phyloP scores from a whole-genome alignment of 2,329 filamentous ascomycete species.

The Aspergillus piperis region DNA sequence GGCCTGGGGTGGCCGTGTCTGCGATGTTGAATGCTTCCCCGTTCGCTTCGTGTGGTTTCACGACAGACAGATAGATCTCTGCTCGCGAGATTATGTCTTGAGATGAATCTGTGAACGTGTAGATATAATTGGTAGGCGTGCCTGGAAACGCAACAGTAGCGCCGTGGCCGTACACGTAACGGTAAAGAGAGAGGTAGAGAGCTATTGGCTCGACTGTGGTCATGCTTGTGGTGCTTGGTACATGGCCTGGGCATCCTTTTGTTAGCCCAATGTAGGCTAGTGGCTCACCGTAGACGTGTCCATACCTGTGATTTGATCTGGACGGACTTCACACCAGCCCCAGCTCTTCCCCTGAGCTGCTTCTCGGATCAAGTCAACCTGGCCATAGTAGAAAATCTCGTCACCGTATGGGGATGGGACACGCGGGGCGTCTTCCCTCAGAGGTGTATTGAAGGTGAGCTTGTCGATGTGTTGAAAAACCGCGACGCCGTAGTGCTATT shows the following conservation, averaged over 20 bases:
- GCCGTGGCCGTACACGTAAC: slow-evolving; percentile 39
- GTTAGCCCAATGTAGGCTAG: background rate
- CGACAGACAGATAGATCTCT: slow-evolving; percentile 29
- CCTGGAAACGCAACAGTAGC: slow-evolving; percentile 42
- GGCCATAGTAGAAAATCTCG: slow-evolving; percentile 52
- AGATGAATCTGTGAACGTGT: slow-evolving; percentile 39
- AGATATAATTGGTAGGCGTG: slow-evolving; percentile 34
- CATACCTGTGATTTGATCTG: slow-evolving; percentile 43
- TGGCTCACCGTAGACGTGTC: background rate
- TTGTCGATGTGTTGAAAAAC: slow-evolving; percentile 30
- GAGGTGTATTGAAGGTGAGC: slow-evolving; percentile 31
- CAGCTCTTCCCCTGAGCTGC: slow-evolving; percentile 43
- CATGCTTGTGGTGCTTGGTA: slow-evolving; percentile 48
- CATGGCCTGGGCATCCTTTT: slow-evolving; percentile 35
- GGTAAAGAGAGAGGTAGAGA: slow-evolving; percentile 42
- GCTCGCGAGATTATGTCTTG: slow-evolving; percentile 35
- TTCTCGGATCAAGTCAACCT: slow-evolving; percentile 44
- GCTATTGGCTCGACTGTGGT: slow-evolving; percentile 45
- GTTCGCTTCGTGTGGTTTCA: slow-evolving; percentile 18
- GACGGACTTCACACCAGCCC: slow-evolving; percentile 49
- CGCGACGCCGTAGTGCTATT: slow-evolving; percentile 30
- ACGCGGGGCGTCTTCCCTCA: slow-evolving; percentile 44
- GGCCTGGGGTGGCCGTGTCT: slow-evolving; percentile 19
- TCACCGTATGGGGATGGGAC: slow-evolving; percentile 46
- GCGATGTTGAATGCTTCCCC: slow-evolving; percentile 29